A percentile compares a stretch with the other conserved stretches of the same genome.
Conservation (phyloP, 2,329 filamentous ascomycete species). For the Clonostachys byssicola region DNA sequence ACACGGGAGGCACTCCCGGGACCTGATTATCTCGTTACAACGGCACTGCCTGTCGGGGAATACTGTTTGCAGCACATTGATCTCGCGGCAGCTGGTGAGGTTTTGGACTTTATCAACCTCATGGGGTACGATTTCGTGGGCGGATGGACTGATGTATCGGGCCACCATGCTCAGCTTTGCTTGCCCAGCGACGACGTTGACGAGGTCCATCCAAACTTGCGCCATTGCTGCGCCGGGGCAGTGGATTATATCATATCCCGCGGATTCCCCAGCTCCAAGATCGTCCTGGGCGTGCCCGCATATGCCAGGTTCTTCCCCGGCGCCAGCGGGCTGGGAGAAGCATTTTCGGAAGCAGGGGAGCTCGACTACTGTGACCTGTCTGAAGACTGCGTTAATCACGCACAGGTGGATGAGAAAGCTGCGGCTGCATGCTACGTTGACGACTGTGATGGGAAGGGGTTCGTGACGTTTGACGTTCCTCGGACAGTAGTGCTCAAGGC, state of each 20-base stretch:
- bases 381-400: conserved; percentile 35
- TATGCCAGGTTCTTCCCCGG: conserved; percentile 60
- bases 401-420: conserved; percentile 40
- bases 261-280: conserved; percentile 52
- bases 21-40: conserved; percentile 53
- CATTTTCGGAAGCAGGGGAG: conserved; percentile 40
- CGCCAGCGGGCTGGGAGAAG: conserved; percentile 47
- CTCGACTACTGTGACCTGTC: conserved; percentile 62
- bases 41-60: conserved; percentile 58
- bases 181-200: conserved; percentile 23
- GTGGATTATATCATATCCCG: conserved; percentile 48
- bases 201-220: conserved; percentile 9
- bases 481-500: conserved; percentile 59
- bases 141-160: conserved; percentile 54
- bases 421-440: conserved; percentile 56
- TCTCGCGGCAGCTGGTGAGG: conserved; percentile 39
- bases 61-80: conserved; percentile 60
- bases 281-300: conserved; percentile 58
- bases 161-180: conserved; percentile 61
- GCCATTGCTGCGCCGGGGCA: conserved; percentile 47
- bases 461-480: conserved; percentile 62
- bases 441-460: conserved; percentile 31
- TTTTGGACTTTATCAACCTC: conserved; percentile 60
- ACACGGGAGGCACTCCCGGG: conserved; percentile 50
- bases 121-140: conserved; percentile 69